Percentiles rank a stretch among this genome's conserved stretches.
Conservation (phyloP, 352 stramenopile species). For the Pythium plurisporium region DNA sequence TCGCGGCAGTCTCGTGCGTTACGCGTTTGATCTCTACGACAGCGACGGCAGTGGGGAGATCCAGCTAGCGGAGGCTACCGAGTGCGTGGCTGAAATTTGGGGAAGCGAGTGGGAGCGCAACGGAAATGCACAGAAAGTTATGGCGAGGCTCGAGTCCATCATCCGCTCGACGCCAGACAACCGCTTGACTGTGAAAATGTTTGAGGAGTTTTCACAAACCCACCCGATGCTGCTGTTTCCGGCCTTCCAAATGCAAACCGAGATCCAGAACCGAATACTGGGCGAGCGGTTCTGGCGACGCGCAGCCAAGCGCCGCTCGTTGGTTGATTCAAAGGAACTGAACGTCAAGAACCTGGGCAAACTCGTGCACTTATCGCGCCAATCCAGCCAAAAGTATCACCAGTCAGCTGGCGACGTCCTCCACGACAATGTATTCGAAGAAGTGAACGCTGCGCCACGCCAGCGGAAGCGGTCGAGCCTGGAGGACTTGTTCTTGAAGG, state of each 20-base stretch:
- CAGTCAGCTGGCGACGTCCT: conserved; percentile 8
- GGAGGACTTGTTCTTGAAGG: conserved; percentile 4
- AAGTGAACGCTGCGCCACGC: not conserved
- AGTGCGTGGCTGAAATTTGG: conserved; percentile 58
- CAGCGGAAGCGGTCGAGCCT: conserved; percentile 12
- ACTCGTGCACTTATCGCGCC: conserved; percentile 22
- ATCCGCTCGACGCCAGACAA: conserved; percentile 34
- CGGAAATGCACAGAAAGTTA: conserved; percentile 48
- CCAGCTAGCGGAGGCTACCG: conserved; percentile 41
- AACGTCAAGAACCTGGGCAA: conserved; percentile 39
- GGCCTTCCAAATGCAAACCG: conserved; percentile 59
- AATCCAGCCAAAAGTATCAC: conserved; percentile 20
- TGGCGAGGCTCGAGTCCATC: conserved; percentile 46
- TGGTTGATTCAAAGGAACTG: conserved; percentile 27
- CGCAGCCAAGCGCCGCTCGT: conserved; percentile 37
- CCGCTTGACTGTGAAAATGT: conserved; percentile 34
- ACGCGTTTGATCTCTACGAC: conserved; percentile 75
- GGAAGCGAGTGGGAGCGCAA: conserved; percentile 49
- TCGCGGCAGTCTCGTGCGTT: conserved; percentile 51
- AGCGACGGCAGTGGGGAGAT: conserved; percentile 65
- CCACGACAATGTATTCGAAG: conserved; percentile 9
- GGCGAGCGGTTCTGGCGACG: conserved; percentile 55
- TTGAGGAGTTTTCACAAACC: conserved; percentile 50
- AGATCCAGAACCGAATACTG: conserved; percentile 55
- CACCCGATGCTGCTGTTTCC: conserved; percentile 69